A percentile compares a stretch with the other conserved stretches of the same genome.
These are phyloP conservation scores for Pichia occidentalis DNA, from an alignment of 805 yeast species.

Conservation along the genomic window DNA sequence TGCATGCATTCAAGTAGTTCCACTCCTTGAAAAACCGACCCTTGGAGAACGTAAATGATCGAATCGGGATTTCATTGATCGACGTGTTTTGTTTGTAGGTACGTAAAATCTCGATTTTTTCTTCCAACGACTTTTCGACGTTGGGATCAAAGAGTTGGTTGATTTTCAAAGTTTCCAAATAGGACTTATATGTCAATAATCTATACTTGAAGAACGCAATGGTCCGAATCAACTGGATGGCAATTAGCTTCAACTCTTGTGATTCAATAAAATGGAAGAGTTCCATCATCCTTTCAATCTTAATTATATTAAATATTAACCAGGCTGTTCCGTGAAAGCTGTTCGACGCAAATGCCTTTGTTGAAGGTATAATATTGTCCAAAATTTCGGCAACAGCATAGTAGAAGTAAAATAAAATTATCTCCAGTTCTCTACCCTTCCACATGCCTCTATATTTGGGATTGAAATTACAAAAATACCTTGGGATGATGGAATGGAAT, in stretches of 20 bases:
- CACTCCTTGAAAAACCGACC: slow-evolving; percentile 8
- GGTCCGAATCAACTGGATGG: slow-evolving; percentile 9
- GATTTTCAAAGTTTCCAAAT: slow-evolving; percentile 1
- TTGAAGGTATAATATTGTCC: slow-evolving; percentile 9
- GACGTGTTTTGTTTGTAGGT: neutral
- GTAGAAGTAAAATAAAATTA: slow-evolving; percentile 4
- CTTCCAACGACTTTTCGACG: neutral
- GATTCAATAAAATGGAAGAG: slow-evolving; percentile 3
- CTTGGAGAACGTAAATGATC: slow-evolving; percentile 5
- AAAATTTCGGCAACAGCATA: slow-evolving; percentile 5
- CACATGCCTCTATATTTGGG: neutral
- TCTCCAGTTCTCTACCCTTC: slow-evolving; percentile 3
- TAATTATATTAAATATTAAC: neutral
- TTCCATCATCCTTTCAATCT: slow-evolving; percentile 1
- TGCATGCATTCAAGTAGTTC: slow-evolving; percentile 6
- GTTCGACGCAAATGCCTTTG: slow-evolving; percentile 8
- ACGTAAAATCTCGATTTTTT: slow-evolving; percentile 5
- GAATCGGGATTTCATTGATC: slow-evolving; percentile 4
- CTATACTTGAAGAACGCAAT: slow-evolving; percentile 7
- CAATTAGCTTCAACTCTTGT: slow-evolving; percentile 1
- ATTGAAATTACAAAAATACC: slow-evolving; percentile 9
- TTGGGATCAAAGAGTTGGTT: slow-evolving; percentile 6
- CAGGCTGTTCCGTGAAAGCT: slow-evolving; percentile 10
- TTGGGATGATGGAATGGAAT: slow-evolving; percentile 12
- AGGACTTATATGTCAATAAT: neutral